These are phyloP conservation scores for Nigrospora sphaerica DNA, from an alignment of 2,329 filamentous ascomycete genomes.

Conservation along the genomic window DNA sequence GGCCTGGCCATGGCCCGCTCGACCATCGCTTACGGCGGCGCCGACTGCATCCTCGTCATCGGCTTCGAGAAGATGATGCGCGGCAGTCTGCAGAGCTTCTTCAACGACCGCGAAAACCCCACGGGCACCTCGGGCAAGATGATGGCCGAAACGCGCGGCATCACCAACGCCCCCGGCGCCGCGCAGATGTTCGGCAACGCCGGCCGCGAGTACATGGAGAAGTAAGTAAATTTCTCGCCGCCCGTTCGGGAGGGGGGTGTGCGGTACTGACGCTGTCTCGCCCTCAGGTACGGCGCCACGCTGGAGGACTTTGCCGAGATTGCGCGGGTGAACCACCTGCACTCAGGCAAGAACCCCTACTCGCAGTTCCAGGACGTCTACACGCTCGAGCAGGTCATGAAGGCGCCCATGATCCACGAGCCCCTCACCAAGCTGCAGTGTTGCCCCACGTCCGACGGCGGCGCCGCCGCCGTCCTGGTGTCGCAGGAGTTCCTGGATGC, in stretches of 20 bases:
- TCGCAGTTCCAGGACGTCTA: slow-evolving; percentile 96
- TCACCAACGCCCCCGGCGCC: slow-evolving; percentile 76
- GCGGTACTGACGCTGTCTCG: slow-evolving; percentile 6
- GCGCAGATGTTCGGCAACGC: slow-evolving; percentile 96
- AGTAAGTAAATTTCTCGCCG: slow-evolving; percentile 39
- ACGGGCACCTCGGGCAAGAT: slow-evolving; percentile 65
- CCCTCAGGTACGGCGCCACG: slow-evolving; percentile 69
- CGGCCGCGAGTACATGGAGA: slow-evolving; percentile 90
- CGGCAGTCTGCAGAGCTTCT: slow-evolving; percentile 77
- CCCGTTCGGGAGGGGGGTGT: not conserved
- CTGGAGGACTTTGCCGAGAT: slow-evolving; percentile 90
- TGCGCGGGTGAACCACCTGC: slow-evolving; percentile 83
- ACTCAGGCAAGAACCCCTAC: slow-evolving; percentile 90
- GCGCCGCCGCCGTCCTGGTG: slow-evolving; percentile 80
- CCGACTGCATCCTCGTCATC: slow-evolving; percentile 83
- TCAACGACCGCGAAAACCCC: slow-evolving; percentile 78
- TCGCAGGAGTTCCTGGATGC: slow-evolving; percentile 83
- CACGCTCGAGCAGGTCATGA: slow-evolving; percentile 72
- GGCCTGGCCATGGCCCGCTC: slow-evolving; percentile 79
- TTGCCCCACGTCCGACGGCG: slow-evolving; percentile 92
- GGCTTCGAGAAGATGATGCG: slow-evolving; percentile 99
- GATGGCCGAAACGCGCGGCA: slow-evolving; percentile 75
- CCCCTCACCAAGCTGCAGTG: slow-evolving; percentile 97
- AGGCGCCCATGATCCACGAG: slow-evolving; percentile 69
- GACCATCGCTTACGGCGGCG: slow-evolving; percentile 70